Evolutionary conservation across 257 asterid genomes (phyloP).

Genomic region (Linaria vulgaris): DNA sequence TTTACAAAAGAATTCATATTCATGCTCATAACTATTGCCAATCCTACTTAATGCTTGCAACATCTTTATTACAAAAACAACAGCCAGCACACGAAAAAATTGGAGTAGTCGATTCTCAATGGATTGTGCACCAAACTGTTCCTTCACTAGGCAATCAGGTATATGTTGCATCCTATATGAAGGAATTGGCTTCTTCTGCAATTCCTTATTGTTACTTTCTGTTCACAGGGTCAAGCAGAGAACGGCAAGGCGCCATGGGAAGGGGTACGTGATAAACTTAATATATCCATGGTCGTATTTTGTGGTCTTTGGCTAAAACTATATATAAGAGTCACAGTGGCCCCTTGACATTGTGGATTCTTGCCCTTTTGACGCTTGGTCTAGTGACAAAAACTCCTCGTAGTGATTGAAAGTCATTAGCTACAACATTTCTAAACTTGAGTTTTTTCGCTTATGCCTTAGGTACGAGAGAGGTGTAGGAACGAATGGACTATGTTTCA

Average conservation of each 20-base stretch:
- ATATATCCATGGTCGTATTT: too few species aligned
- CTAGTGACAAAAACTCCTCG: too few species aligned
- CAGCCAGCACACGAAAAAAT: slow-evolving; percentile 96
- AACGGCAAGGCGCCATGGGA: slow-evolving; percentile 93
- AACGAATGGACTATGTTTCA: slow-evolving; percentile 81
- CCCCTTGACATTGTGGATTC: too few species aligned
- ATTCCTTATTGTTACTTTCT: slow-evolving; percentile 19
- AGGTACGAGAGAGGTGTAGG: slow-evolving; percentile 87
- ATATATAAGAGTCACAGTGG: too few species aligned
- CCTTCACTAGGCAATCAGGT: slow-evolving; percentile 97
- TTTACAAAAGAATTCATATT: neutral
- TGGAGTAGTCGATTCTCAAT: slow-evolving; percentile 91
- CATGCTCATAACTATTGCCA: neutral
- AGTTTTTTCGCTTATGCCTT: neutral
- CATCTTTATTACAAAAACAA: neutral
- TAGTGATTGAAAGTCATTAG: too few species aligned
- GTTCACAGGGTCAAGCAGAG: slow-evolving; percentile 68
- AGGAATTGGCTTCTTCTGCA: neutral
- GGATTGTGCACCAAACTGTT: slow-evolving; percentile 94
- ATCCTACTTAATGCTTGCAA: neutral
- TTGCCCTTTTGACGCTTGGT: too few species aligned
- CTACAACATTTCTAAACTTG: slow-evolving; percentile 6
- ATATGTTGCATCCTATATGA: neutral
- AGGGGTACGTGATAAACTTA: slow-evolving; percentile 60
- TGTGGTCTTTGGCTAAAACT: too few species aligned